Conservation (phyloP, 2,329 filamentous ascomycete species). For the Anisogramma anomala region DNA sequence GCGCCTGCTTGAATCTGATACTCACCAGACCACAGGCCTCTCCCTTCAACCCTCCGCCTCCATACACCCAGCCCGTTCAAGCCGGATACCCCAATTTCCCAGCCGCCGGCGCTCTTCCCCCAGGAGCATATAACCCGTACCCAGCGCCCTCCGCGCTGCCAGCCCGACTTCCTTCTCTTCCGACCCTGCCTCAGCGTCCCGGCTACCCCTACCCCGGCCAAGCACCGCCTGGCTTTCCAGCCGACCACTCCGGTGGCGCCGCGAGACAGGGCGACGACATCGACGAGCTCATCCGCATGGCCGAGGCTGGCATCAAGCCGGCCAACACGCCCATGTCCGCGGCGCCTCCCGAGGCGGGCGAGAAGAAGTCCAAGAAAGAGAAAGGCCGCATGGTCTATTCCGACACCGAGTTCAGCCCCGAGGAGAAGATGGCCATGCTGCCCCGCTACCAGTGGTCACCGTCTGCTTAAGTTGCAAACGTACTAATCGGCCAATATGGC, state of each 20-base stretch:
- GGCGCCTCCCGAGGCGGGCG: conserved; percentile 29
- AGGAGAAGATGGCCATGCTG: conserved; percentile 78
- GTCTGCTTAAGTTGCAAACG: neutral
- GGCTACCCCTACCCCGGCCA: conserved; percentile 20
- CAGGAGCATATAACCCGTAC: conserved; percentile 21
- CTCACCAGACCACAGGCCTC: conserved; percentile 26
- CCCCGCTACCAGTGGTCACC: conserved; percentile 54
- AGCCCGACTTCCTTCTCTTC: conserved; percentile 30
- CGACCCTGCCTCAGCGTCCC: conserved; percentile 21
- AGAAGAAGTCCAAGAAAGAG: conserved; percentile 57
- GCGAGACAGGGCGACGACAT: conserved; percentile 46
- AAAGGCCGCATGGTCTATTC: conserved; percentile 64
- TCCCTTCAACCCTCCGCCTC: conserved; percentile 32
- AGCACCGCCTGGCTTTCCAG: conserved; percentile 20
- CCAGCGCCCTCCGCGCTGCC: conserved; percentile 33
- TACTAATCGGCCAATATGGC: conserved; percentile 1
- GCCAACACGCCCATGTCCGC: conserved; percentile 21
- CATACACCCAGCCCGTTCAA: conserved; percentile 16
- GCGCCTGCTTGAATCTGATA: conserved; percentile 6
- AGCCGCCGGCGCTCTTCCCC: conserved; percentile 25
- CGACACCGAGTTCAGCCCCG: conserved; percentile 67
- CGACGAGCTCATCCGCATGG: conserved; percentile 53
- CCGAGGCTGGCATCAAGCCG: conserved; percentile 48
- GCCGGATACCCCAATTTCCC: conserved; percentile 24
- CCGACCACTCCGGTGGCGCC: conserved; percentile 33